phyloP scores from a whole-genome alignment of 1,284 basidiomycete genomes.

The Calocybe gambosa region DNA sequence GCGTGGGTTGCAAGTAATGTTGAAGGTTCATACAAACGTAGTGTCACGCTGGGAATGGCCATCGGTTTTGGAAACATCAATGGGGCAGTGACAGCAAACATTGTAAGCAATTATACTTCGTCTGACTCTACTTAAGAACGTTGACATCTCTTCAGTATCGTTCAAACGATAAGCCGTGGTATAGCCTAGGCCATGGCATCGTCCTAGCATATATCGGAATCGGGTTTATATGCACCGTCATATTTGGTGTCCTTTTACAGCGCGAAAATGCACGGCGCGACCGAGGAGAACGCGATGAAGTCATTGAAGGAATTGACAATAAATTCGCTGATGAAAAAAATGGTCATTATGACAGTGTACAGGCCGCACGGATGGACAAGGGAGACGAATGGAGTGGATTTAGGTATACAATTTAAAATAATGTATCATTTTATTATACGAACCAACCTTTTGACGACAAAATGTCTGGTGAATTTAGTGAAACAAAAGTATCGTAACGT shows the following conservation, averaged over 20 bases:
- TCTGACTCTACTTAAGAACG: neutral
- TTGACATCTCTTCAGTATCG: slow-evolving; percentile 44
- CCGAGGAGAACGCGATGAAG: slow-evolving; percentile 60
- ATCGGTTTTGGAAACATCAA: slow-evolving; percentile 64
- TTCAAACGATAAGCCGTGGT: slow-evolving; percentile 57
- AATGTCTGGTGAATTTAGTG: slow-evolving; percentile 7
- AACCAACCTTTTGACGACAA: neutral
- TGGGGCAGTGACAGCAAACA: slow-evolving; percentile 62
- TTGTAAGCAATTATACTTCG: slow-evolving; percentile 33
- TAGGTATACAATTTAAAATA: slow-evolving; percentile 36
- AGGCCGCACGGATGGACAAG: slow-evolving; percentile 46
- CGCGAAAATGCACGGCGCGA: slow-evolving; percentile 58
- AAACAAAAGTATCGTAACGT: slow-evolving; percentile 3
- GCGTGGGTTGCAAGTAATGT: slow-evolving; percentile 67
- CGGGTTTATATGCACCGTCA: slow-evolving; percentile 48
- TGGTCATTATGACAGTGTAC: slow-evolving; percentile 39
- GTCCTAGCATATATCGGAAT: slow-evolving; percentile 60
- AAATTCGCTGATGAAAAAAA: slow-evolving; percentile 33
- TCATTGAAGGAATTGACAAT: slow-evolving; percentile 44
- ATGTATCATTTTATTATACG: neutral
- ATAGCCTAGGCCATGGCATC: slow-evolving; percentile 53
- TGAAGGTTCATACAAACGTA: slow-evolving; percentile 71
- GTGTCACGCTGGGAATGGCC: slow-evolving; percentile 62
- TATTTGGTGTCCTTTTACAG: slow-evolving; percentile 42
- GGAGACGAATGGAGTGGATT: slow-evolving; percentile 60